Base-by-base conservation (phyloP, 2,329 filamentous ascomycete species). In the Escovopsis sp. region DNA sequence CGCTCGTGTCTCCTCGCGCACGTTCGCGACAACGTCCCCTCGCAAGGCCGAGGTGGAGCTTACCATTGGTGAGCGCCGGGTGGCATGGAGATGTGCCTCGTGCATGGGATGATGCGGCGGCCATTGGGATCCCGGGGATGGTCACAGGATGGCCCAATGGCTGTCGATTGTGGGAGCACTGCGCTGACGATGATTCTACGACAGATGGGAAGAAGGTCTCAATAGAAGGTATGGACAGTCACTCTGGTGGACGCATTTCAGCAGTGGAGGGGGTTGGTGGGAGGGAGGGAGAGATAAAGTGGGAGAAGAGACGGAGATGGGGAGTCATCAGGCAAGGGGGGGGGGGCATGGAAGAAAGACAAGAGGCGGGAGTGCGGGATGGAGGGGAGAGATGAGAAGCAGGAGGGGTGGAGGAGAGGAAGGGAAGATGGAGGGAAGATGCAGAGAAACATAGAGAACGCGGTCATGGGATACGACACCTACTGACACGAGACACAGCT, bases 121-220 rank as follows among this genome's bases (percentile, higher is more conserved):
- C n/a, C n/a, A n/a, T n/a, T n/a, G n/a, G n/a, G n/a, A n/a, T n/a
- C n/a, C n/a, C n/a, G n/a, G n/a, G n/a, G n/a, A n/a, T n/a, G n/a
- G n/a, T n/a, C n/a, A 17, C 13, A 9, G 11, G 11, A 5, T 16
- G 11, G n/a, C 13, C 14, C 28, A 30, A 14, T 30, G 28, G 14
- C 5, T 4, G 28, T 17, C 37, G 23, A 27, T n/a, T 4, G 28
- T 17, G 37, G 23, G 28, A 31, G 33, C 41, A 28, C 21, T 27
- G 41, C 42, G 49, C 56, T 62, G 50, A 62, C 53, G n/a, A n/a
- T 31, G 27, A 27, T 38, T 31, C 47, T 31, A 55, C n/a, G 19
- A 21, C 32, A 87, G 88, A 98, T 75, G 90, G 88, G 57, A 94
- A 94, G 70, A 93, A 94, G 65, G 80, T 98, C 38, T 94, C 86